Percentiles rank a stretch among this genome's conserved stretches.
These are phyloP conservation scores for Sanghuangporus baumii DNA, from an alignment of 1,284 basidiomycete species.

Conservation along the genomic window DNA sequence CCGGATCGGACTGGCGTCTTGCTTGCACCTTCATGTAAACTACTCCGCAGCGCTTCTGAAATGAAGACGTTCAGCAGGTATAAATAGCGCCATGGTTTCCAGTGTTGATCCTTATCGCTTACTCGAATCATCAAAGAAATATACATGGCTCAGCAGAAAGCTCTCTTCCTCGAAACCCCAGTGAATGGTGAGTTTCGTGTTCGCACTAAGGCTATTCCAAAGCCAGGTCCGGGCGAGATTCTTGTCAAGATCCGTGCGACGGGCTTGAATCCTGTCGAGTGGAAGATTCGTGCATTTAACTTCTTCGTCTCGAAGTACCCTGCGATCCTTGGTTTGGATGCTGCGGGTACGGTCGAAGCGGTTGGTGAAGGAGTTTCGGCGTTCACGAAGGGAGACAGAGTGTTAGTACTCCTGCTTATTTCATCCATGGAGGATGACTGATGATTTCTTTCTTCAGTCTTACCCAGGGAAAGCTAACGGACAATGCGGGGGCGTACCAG, in stretches of 20 bases:
- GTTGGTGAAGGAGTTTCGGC: conserved; percentile 32
- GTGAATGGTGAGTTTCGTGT: conserved; percentile 21
- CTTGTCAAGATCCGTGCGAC: conserved; percentile 37
- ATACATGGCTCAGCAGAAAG: conserved; percentile 18
- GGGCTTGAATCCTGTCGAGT: conserved; percentile 47
- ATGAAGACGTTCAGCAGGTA: too few species aligned
- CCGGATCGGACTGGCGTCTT: too few species aligned
- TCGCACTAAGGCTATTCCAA: conserved; percentile 26
- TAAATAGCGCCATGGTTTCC: too few species aligned
- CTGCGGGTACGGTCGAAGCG: conserved; percentile 38
- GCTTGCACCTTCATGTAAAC: too few species aligned
- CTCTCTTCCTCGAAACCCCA: conserved; percentile 18
- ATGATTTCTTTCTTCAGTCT: conserved; percentile 11
- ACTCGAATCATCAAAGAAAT: too few species aligned
- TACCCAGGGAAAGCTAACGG: conserved; percentile 18
- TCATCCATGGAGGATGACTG: background rate
- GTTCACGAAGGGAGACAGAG: conserved; percentile 36
- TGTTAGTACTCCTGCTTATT: conserved; percentile 23
- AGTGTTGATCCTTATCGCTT: too few species aligned
- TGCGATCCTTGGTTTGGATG: conserved; percentile 40
- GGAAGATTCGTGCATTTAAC: conserved; percentile 29
- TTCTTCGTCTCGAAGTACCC: conserved; percentile 24
- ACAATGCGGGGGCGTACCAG: conserved; percentile 23
- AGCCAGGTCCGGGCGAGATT: conserved; percentile 35
- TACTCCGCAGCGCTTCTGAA: too few species aligned